Evolutionary conservation across 164 flowering plant species (phyloP).

Genomic region (Brasenia schreberi): DNA sequence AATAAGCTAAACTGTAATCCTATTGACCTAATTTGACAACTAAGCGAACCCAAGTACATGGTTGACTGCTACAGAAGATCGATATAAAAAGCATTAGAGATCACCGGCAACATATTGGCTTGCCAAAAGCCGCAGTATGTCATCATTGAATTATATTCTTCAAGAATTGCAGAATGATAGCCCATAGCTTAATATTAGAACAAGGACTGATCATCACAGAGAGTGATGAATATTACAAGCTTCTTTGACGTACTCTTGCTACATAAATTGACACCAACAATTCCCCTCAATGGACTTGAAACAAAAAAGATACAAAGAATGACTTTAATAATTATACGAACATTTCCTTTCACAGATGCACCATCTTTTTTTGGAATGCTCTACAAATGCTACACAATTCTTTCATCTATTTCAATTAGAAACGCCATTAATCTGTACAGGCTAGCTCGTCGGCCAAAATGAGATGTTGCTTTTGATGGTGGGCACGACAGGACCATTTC

Average conservation of each 20-base stretch:
- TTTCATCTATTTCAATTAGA: background rate
- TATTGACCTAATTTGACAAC: too few relatives aligned
- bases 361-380: background rate
- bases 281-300: background rate
- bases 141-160: too few relatives aligned
- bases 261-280: background rate
- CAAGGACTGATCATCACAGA: too few relatives aligned
- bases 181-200: too few relatives aligned
- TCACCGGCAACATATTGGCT: too few relatives aligned
- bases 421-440: background rate
- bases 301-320: background rate
- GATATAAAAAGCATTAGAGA: too few relatives aligned
- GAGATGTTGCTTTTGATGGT: background rate
- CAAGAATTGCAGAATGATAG: too few relatives aligned
- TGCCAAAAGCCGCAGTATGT: too few relatives aligned
- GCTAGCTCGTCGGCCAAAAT: background rate
- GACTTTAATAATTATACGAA: background rate
- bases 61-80: too few relatives aligned
- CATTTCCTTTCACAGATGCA: background rate
- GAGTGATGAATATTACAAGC: background rate
- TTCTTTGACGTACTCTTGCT: background rate
- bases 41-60: too few relatives aligned
- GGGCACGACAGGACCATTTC: background rate
- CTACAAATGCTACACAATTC: background rate
- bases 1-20: too few relatives aligned